Evolutionary conservation across 148 eudicot species (phyloP), one percentile per base, ranked within the genome.

Genomic region (Camellia japonica): DNA sequence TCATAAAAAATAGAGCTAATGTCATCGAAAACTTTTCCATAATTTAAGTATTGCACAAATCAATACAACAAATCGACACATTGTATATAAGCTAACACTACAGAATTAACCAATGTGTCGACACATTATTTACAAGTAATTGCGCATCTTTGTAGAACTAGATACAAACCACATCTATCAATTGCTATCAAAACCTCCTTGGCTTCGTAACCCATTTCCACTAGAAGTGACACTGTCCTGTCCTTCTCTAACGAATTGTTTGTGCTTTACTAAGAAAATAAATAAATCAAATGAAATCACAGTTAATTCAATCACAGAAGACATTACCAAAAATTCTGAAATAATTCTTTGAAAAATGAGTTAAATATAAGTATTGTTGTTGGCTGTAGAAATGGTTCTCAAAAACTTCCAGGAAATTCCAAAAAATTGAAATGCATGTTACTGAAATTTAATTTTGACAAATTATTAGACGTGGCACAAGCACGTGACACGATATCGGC

Each of bases 141-240:
- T 71, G 14, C 5, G 3, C 58, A 49, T 62, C 16, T 38, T 20
- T 61, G 56, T 61, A 76, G 55, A 11, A 42, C 19, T 23, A 23
- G 67, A 75, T 75, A 78, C 90, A 19, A 81, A 93, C 97, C 93
- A 82, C 93, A 88, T 91, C 93, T 88, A 55, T 90, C 87, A 42
- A 93, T 80, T 2, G 97, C 97, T 80, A 85, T 83, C 61, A 78
- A 67, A 23, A 86, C 90, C 79, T 91, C 97, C 55, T 93, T 93
- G 30, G 69, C 77, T 10, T 87, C 76, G 67, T 84, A 91, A 23
- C 93, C 93, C 97, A 93, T 93, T 3, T 89, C 90, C 71, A 82
- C 75, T 74, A 91, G 86, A 80, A 78, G 59, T 30, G 79, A 82
- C 51, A 91, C 7, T 60, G 81, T 91, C 61, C 76, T 66, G 23